These are phyloP conservation scores for Puccinia novopanici DNA, from an alignment of 1,284 basidiomycete species.

Conservation along the genomic window DNA sequence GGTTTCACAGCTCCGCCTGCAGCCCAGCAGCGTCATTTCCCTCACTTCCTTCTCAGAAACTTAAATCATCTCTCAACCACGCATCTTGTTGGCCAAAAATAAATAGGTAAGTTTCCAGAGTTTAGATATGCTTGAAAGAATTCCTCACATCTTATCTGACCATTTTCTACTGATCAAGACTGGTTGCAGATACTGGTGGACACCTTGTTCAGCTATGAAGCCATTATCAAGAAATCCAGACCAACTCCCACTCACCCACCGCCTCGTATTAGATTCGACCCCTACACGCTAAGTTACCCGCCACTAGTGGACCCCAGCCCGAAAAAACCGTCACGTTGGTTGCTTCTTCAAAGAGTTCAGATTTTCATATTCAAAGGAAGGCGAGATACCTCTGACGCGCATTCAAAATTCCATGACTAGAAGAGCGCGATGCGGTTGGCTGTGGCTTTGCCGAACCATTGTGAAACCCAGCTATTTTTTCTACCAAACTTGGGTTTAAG, in stretches of 20 bases:
- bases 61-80: background rate
- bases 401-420: background rate
- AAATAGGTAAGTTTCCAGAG: background rate
- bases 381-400: background rate
- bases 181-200: background rate
- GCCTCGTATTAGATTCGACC: background rate
- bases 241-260: too few species aligned
- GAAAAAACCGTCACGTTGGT: too few species aligned
- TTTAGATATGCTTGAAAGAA: background rate
- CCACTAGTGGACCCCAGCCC: too few species aligned
- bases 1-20: background rate
- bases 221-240: background rate
- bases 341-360: background rate
- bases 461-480: conserved; percentile 41
- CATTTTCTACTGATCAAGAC: background rate
- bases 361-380: background rate
- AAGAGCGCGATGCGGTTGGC: conserved; percentile 45
- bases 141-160: background rate
- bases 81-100: background rate
- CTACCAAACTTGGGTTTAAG: conserved; percentile 32
- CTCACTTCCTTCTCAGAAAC: too few species aligned
- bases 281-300: background rate
- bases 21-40: too few species aligned
- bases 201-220: background rate
- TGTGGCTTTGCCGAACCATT: conserved; percentile 25